These are phyloP conservation scores for Vigna reflexopilosa DNA, from an alignment of 306 rosid genomes.

Conservation along the genomic window DNA sequence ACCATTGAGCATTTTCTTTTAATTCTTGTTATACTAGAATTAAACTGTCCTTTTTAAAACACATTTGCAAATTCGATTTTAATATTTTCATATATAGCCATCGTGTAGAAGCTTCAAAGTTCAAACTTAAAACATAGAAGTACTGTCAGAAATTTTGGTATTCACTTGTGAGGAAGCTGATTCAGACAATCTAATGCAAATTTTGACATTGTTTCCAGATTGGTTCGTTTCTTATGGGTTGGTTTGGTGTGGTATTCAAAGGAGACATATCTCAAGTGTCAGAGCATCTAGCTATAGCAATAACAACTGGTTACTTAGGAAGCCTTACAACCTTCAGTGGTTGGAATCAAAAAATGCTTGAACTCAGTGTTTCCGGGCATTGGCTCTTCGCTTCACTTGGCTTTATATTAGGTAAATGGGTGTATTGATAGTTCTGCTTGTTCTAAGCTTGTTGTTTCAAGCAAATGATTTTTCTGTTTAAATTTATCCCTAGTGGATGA, in stretches of 20 bases:
- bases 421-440: background rate
- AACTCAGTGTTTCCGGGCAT: conserved; percentile 69
- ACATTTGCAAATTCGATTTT: conserved; percentile 6
- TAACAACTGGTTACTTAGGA: conserved; percentile 87
- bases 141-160: conserved; percentile 11
- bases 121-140: background rate
- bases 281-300: conserved; percentile 75
- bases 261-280: conserved; percentile 66
- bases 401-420: conserved; percentile 66
- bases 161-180: conserved; percentile 10
- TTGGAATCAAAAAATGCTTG: conserved; percentile 95
- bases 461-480: background rate
- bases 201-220: conserved; percentile 53
- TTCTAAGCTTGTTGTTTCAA: background rate
- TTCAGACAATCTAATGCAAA: background rate
- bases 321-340: conserved; percentile 96
- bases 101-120: background rate
- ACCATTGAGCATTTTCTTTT: too few species aligned
- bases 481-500: background rate
- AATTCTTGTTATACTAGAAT: too few species aligned
- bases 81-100: background rate
- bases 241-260: conserved; percentile 93
- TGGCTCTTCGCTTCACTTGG: conserved; percentile 75
- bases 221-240: conserved; percentile 94
- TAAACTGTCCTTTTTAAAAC: too few species aligned